These are phyloP conservation scores for Hanseniaspora lindneri DNA, from an alignment of 805 yeast genomes.

Conservation along the genomic window DNA sequence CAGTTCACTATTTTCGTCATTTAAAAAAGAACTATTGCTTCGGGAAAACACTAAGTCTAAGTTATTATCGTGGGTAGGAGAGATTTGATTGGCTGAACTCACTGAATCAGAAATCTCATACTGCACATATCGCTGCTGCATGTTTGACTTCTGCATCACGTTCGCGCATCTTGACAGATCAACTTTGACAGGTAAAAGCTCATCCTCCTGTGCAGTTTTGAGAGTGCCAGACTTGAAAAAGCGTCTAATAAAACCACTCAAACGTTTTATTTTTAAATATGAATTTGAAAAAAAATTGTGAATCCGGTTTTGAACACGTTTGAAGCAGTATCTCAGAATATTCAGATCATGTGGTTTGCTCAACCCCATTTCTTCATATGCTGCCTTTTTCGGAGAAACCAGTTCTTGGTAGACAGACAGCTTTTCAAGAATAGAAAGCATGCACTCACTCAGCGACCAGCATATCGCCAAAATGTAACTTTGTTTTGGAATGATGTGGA, in stretches of 20 bases:
- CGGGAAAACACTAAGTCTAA: not conserved
- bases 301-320: not conserved
- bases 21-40: not conserved
- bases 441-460: constrained; percentile 30
- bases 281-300: not conserved
- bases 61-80: not conserved
- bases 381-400: constrained; percentile 6
- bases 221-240: not conserved
- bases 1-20: not conserved
- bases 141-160: constrained; percentile 2
- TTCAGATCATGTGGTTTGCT: not conserved
- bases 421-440: constrained; percentile 23
- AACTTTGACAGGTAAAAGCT: not conserved
- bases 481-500: constrained; percentile 35
- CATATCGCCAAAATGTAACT: constrained; percentile 31
- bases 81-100: not conserved
- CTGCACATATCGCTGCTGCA: constrained; percentile 6
- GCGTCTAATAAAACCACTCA: too few species aligned
- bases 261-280: too few species aligned
- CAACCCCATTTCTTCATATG: constrained; percentile 2
- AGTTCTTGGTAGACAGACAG: constrained; percentile 25
- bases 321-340: not conserved
- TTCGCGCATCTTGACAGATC: constrained; percentile 9
- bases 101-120: not conserved
- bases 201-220: constrained; percentile 15